Evolutionary conservation across 331 rosid genomes (phyloP), one percentile per base, ranked within the genome.

Genomic region (Erythrophleum ivorense): DNA sequence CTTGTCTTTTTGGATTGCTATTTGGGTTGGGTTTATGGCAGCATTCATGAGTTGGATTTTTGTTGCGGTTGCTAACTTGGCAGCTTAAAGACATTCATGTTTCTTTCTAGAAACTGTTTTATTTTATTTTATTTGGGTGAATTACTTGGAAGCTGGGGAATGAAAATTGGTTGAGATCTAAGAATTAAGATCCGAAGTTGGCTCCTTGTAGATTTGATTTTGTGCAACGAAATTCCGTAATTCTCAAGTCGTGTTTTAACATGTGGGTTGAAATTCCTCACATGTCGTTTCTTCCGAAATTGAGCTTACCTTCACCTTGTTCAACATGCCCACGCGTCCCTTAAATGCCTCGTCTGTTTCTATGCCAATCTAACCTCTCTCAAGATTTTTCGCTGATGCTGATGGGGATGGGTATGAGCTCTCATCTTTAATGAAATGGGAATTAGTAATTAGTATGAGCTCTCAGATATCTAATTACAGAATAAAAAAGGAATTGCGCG

Each of bases 181-280:
- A 73, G 86, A 55, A 79, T 10, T 21, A 40, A 57, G 79, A 78
- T 88, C 84, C 85, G 86, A 83, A 84, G 49, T 29, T 40, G 24
- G 64, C 43, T 87, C 74, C 74, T 64, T 0, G 48, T 74, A 74
- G 82, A 87, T 81, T 81, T 87, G 43, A 64, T 77, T 6, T 59
- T 40, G 34, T 19, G 24, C 75, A 77, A 80, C 62, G 67, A 74
- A 83, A 73, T 68, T 50, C 63, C 55, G 16, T 3, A 65, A 57
- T 45, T 33, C 29, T 71, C 6, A 75, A 58, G 33, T 68, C 41
- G 6, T 75, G 52, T 84, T 78, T 60, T 60, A 41, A 82, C n/a
- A 40, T 71, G 87, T 81, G 85, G 77, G 59, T 68, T 68, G 29
- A 6, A 77, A 74, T 64, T 73, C 71, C 65, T 80, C 73, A 84